A percentile compares a stretch with the other conserved stretches of the same genome.
Evolutionary conservation across 805 yeast genomes (phyloP).

Genomic region (Myxozyma vanderwaltii): DNA sequence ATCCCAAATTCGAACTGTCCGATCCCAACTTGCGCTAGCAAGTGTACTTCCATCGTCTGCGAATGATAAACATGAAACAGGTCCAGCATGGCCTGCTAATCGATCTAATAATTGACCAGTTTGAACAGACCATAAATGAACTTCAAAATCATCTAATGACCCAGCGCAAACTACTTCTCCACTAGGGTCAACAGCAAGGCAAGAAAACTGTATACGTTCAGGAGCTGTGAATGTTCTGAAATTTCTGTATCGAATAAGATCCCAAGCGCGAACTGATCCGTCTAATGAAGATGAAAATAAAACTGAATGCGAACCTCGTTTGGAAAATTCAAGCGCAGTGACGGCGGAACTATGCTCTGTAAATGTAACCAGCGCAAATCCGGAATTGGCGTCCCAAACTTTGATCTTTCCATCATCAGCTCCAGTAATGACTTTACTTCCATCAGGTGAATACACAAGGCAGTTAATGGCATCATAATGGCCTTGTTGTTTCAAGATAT

Average conservation of each 20-base stretch:
- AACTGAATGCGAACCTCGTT: slow-evolving; percentile 73
- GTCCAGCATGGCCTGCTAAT: slow-evolving; percentile 93
- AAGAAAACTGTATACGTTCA: slow-evolving; percentile 79
- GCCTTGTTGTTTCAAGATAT: slow-evolving; percentile 93
- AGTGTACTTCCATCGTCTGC: slow-evolving; percentile 74
- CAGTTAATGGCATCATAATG: slow-evolving; percentile 90
- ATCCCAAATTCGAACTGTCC: slow-evolving; percentile 90
- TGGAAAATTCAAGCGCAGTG: slow-evolving; percentile 83
- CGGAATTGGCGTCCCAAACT: slow-evolving; percentile 92
- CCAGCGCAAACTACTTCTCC: slow-evolving; percentile 98
- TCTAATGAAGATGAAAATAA: slow-evolving; percentile 88
- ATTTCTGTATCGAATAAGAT: slow-evolving; percentile 85
- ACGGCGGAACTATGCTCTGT: slow-evolving; percentile 89
- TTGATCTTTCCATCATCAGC: slow-evolving; percentile 96
- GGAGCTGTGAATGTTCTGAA: slow-evolving; percentile 94
- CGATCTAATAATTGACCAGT: slow-evolving; percentile 88
- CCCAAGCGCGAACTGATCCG: slow-evolving; percentile 98
- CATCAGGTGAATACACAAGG: slow-evolving; percentile 90
- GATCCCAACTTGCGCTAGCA: slow-evolving; percentile 96
- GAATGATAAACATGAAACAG: slow-evolving; percentile 83
- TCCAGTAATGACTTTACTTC: slow-evolving; percentile 87
- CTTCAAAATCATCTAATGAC: slow-evolving; percentile 82
- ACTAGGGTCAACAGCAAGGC: slow-evolving; percentile 93
- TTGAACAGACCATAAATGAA: slow-evolving; percentile 97
- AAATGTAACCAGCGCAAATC: slow-evolving; percentile 90